Percentiles rank a stretch among this genome's conserved stretches.
phyloP scores from a whole-genome alignment of 2,329 filamentous ascomycete genomes.

The Fusarium secorum region DNA sequence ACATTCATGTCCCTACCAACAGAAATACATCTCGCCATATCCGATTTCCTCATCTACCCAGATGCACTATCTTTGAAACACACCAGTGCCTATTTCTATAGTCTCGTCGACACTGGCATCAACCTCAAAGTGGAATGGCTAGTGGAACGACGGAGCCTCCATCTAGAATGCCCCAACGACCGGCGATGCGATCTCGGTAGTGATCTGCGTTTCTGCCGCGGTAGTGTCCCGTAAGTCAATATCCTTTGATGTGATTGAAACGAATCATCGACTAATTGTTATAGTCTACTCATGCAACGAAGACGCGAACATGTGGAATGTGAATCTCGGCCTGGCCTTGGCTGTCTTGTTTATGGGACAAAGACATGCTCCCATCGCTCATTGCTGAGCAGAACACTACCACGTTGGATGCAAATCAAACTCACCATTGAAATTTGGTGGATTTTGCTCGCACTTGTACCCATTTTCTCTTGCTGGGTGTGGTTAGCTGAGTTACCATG shows the following conservation, averaged over 20 bases:
- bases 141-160: conserved; percentile 66
- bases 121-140: conserved; percentile 74
- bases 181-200: conserved; percentile 65
- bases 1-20: conserved; percentile 63
- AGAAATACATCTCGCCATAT: conserved; percentile 72
- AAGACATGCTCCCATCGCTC: conserved; percentile 55
- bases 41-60: conserved; percentile 69
- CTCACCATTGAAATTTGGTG: conserved; percentile 60
- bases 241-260: neutral
- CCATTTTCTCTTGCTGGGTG: conserved; percentile 51
- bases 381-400: conserved; percentile 55
- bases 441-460: conserved; percentile 54
- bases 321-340: conserved; percentile 63
- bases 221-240: conserved; percentile 63
- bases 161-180: conserved; percentile 71
- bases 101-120: conserved; percentile 70
- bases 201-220: conserved; percentile 67
- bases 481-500: conserved; percentile 43
- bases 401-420: conserved; percentile 54
- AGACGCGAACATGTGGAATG: conserved; percentile 68
- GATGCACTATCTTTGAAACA: conserved; percentile 77
- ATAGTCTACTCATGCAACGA: conserved; percentile 64
- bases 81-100: conserved; percentile 68
- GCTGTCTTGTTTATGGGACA: conserved; percentile 64
- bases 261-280: neutral